These are phyloP conservation scores for Sordaria brevicollis DNA, from an alignment of 495 filamentous ascomycete species.

Conservation along the genomic window DNA sequence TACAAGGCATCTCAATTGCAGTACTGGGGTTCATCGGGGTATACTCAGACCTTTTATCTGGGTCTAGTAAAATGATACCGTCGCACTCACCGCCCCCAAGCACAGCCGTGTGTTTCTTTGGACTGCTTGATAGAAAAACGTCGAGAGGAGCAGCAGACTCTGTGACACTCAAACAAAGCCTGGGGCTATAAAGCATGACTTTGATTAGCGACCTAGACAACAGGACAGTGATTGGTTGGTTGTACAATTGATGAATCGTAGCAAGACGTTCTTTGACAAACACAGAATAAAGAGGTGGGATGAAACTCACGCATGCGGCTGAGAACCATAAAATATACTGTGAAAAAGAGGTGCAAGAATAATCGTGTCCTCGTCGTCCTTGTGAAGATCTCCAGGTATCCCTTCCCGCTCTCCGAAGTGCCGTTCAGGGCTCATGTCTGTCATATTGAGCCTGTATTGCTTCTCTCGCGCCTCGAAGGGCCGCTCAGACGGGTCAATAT, in stretches of 20 bases:
- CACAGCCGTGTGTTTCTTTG: neutral
- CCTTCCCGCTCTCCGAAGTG: too few relatives aligned
- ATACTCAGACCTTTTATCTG: neutral
- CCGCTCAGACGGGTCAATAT: neutral
- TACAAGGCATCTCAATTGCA: neutral
- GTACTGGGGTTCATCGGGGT: neutral
- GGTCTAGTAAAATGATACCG: neutral
- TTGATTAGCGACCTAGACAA: neutral
- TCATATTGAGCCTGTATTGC: neutral
- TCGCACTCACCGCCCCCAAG: neutral
- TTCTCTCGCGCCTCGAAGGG: too few relatives aligned
- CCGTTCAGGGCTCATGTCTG: neutral
- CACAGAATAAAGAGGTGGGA: neutral
- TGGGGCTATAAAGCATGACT: neutral
- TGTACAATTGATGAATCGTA: neutral
- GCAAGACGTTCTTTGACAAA: neutral
- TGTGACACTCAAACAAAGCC: neutral
- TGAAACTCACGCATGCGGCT: neutral
- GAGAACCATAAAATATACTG: neutral
- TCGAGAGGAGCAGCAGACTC: neutral
- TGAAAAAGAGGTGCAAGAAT: neutral
- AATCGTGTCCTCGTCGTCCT: neutral
- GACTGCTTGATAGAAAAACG: neutral
- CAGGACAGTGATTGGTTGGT: neutral
- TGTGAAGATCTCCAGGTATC: too few relatives aligned